These are phyloP conservation scores for Oryza meridionalis DNA, from an alignment of 176 grass and related monocot genomes.

Conservation along the genomic window DNA sequence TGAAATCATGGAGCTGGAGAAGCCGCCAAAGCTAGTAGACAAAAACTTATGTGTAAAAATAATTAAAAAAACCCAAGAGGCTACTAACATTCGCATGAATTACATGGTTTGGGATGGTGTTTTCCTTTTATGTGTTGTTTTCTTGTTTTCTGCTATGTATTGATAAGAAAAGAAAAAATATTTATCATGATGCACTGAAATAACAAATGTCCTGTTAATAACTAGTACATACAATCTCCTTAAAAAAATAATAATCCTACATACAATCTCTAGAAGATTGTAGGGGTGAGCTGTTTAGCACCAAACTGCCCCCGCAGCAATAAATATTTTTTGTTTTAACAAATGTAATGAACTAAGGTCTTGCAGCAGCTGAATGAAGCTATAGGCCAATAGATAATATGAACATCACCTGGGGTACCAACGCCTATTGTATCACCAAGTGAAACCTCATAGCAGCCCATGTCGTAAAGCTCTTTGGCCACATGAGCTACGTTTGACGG, in stretches of 20 bases:
- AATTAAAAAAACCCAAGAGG: too few species aligned
- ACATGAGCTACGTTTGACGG: conserved; percentile 85
- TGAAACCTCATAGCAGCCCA: conserved; percentile 96
- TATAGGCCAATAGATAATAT: not conserved
- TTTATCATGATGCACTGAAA: not conserved
- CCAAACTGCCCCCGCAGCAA: not conserved
- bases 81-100: not conserved
- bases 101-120: not conserved
- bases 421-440: conserved; percentile 96
- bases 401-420: conserved; percentile 80
- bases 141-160: not conserved
- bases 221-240: conserved; percentile 2
- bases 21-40: not conserved
- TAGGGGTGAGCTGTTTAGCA: not conserved
- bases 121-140: not conserved
- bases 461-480: conserved; percentile 91
- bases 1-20: not conserved
- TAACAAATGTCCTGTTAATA: not conserved
- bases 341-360: not conserved
- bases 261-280: not conserved
- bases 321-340: not conserved
- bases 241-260: not conserved
- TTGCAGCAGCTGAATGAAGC: not conserved
- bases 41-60: not conserved
- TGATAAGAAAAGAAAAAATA: not conserved